These are phyloP conservation scores for Clonostachys rosea DNA, from an alignment of 2,329 filamentous ascomycete species.

Conservation along the genomic window DNA sequence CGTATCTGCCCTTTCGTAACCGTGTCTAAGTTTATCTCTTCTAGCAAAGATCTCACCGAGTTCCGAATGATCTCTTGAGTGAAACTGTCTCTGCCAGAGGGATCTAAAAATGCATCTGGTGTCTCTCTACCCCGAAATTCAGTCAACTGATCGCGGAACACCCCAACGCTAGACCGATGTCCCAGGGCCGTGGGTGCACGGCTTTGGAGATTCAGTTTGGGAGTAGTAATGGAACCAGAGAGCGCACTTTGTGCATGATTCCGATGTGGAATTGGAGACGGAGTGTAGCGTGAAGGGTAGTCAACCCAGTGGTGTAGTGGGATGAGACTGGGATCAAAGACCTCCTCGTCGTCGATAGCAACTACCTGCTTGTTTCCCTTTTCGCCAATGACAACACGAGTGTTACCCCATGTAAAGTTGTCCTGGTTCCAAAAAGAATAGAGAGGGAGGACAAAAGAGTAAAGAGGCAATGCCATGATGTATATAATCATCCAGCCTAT, in stretches of 20 bases:
- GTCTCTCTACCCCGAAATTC: no score
- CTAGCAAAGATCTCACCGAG: constrained; percentile 75
- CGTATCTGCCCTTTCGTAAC: constrained; percentile 97
- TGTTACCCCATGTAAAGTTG: constrained; percentile 98
- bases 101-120: no score
- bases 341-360: constrained; percentile 72
- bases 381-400: constrained; percentile 93
- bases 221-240: no score
- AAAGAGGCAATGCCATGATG: constrained; percentile 87
- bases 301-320: constrained; percentile 97
- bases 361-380: constrained; percentile 89
- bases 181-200: constrained; percentile 41
- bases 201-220: constrained; percentile 48
- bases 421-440: constrained; percentile 99
- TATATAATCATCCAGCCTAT: constrained; percentile 99
- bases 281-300: constrained; percentile 79
- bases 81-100: no score
- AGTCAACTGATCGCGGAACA: constrained; percentile 70
- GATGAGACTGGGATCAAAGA: constrained; percentile 87
- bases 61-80: constrained; percentile 75
- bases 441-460: constrained; percentile 83
- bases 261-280: constrained; percentile 44
- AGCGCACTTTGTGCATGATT: no score
- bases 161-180: constrained; percentile 46
- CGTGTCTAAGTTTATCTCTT: constrained; percentile 90